A percentile compares a stretch with the other conserved stretches of the same genome.
These are phyloP conservation scores for Penicillium olsonii DNA, from an alignment of 2,329 filamentous ascomycete species.

Conservation along the genomic window DNA sequence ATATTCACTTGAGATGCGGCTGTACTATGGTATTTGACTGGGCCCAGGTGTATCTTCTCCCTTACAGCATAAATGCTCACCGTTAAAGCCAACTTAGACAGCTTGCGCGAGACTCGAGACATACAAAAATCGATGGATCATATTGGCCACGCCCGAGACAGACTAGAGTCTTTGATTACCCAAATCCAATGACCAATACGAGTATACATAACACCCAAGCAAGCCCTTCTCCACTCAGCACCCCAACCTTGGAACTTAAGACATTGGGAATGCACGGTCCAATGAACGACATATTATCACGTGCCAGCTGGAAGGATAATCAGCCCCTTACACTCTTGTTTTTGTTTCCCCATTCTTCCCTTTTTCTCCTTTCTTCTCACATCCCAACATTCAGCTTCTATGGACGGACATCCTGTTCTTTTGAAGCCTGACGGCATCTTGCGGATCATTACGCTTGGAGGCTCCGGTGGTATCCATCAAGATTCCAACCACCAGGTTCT, in stretches of 20 bases:
- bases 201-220: too few relatives aligned
- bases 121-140: not conserved
- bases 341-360: not conserved
- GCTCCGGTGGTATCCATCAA: not conserved
- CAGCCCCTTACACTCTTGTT: not conserved
- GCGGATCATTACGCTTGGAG: not conserved
- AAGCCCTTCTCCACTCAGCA: not conserved
- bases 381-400: not conserved
- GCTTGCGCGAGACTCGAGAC: not conserved
- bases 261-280: too few relatives aligned
- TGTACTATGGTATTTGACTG: not conserved
- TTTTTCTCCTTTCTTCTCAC: not conserved
- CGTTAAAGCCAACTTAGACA: not conserved
- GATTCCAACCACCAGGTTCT: not conserved
- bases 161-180: not conserved
- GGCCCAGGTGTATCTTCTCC: too few relatives aligned
- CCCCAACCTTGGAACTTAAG: too few relatives aligned
- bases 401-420: not conserved
- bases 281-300: not conserved
- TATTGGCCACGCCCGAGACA: not conserved
- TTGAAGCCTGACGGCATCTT: not conserved
- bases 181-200: too few relatives aligned
- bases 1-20: not conserved
- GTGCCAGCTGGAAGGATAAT: not conserved
- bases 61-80: too few relatives aligned